Percentiles rank a stretch among this genome's conserved stretches.
Evolutionary conservation across 2,329 filamentous ascomycete species (phyloP).

Genomic region (Colletotrichum destructivum): DNA sequence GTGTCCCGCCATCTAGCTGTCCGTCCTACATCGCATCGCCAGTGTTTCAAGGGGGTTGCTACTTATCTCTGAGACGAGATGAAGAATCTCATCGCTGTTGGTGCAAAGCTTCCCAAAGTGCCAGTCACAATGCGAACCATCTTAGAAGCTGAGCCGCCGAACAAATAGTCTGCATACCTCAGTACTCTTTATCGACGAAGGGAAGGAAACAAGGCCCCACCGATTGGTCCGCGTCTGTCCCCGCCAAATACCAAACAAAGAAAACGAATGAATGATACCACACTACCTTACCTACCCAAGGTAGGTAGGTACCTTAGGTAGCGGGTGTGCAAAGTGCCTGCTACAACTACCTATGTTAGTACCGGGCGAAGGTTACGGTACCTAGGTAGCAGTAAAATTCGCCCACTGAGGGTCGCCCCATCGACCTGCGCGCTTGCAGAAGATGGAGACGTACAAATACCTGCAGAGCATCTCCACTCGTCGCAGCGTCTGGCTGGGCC

Average conservation of each 20-base stretch:
- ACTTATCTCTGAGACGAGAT: background rate
- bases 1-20: background rate
- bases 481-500: conserved; percentile 29
- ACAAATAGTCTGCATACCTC: background rate
- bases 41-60: background rate
- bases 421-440: conserved; percentile 14
- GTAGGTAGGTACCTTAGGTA: too few relatives aligned
- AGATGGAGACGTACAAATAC: conserved; percentile 8
- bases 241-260: conserved; percentile 6
- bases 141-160: background rate
- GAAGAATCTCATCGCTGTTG: background rate
- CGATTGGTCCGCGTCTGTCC: conserved; percentile 20
- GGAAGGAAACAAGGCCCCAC: conserved; percentile 1
- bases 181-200: too few relatives aligned
- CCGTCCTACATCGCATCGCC: background rate
- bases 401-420: conserved; percentile 33
- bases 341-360: background rate
- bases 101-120: conserved; percentile 4
- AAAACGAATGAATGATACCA: background rate
- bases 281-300: background rate
- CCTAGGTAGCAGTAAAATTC: background rate
- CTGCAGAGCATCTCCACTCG: conserved; percentile 28
- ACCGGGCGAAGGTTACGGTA: too few relatives aligned
- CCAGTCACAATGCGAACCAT: background rate
- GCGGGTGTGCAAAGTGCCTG: conserved; percentile 15